A percentile compares a stretch with the other conserved stretches of the same genome.
Evolutionary conservation across 345 rosid species (phyloP).

Genomic region (Arabidopsis arenosa): DNA sequence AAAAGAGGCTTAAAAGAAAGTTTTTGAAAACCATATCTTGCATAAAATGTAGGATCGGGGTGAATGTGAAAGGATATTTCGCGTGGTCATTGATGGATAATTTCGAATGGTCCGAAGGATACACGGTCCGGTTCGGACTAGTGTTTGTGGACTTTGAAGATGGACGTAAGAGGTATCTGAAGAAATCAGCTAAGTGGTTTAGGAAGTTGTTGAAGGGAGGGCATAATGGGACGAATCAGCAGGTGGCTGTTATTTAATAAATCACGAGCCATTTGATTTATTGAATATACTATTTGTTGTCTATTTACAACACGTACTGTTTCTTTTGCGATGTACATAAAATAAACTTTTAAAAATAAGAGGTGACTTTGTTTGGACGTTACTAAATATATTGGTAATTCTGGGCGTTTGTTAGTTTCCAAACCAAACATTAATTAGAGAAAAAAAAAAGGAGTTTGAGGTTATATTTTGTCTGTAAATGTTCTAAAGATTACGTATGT

Average conservation of each 20-base stretch:
- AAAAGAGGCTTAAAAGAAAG: neutral
- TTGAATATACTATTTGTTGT: neutral
- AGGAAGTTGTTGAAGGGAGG: slow-evolving; percentile 33
- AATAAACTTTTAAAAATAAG: neutral
- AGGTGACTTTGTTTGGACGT: neutral
- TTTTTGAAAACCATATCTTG: neutral
- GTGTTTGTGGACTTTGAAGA: slow-evolving; percentile 49
- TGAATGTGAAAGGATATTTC: slow-evolving; percentile 49
- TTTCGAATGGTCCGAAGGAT: slow-evolving; percentile 53
- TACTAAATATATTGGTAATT: neutral
- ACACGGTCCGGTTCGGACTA: slow-evolving; percentile 51
- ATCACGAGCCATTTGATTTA: neutral
- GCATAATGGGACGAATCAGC: slow-evolving; percentile 2
- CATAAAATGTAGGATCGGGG: slow-evolving; percentile 46
- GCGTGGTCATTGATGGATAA: slow-evolving; percentile 57
- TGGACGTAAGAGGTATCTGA: slow-evolving; percentile 44
- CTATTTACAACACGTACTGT: too few relatives aligned
- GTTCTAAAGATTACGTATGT: neutral
- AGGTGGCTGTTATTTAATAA: slow-evolving; percentile 36
- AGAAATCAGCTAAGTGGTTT: slow-evolving; percentile 50
- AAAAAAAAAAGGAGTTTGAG: neutral
- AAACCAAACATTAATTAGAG: neutral
- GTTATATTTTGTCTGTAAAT: neutral
- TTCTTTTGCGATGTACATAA: neutral
- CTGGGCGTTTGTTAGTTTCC: neutral